Percentiles rank a stretch among this genome's conserved stretches.
phyloP scores from a whole-genome alignment of 176 grass and related monocot genomes.

The Neostapfia colusana region DNA sequence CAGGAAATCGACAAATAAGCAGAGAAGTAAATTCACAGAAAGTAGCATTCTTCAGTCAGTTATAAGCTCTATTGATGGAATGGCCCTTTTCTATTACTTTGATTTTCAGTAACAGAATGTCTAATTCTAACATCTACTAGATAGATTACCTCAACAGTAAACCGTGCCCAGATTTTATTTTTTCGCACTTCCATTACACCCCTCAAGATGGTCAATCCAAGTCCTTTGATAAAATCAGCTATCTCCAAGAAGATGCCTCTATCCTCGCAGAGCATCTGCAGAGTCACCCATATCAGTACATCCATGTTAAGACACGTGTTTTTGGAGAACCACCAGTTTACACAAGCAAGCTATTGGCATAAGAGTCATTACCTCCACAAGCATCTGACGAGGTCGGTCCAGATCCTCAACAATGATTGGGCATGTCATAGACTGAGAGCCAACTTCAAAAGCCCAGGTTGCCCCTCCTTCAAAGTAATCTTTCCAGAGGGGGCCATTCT shows the following conservation, averaged over 20 bases:
- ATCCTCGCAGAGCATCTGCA: conserved; percentile 81
- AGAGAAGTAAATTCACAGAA: neutral
- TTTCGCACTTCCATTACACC: conserved; percentile 76
- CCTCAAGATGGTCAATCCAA: conserved; percentile 84
- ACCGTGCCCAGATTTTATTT: conserved; percentile 82
- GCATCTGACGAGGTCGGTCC: conserved; percentile 72
- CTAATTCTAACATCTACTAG: neutral
- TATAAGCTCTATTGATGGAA: neutral
- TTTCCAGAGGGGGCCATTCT: conserved; percentile 71
- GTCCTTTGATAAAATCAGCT: conserved; percentile 74
- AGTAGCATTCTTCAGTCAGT: neutral
- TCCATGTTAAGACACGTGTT: neutral
- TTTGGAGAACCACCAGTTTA: conserved; percentile 5
- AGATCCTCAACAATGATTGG: conserved; percentile 87
- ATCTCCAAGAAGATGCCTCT: conserved; percentile 85
- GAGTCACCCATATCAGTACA: conserved; percentile 20
- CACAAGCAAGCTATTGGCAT: conserved; percentile 28
- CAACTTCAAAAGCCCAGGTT: conserved; percentile 89
- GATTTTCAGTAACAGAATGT: neutral
- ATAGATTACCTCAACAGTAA: conserved; percentile 69
- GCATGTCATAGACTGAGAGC: conserved; percentile 71
- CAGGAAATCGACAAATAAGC: neutral
- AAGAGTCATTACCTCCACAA: conserved; percentile 63
- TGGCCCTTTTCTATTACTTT: neutral
- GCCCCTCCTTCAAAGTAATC: conserved; percentile 80